A percentile compares a stretch with the other conserved stretches of the same genome.
These are phyloP conservation scores for Haplographium delicatum DNA, from an alignment of 495 filamentous ascomycete genomes.

Conservation along the genomic window DNA sequence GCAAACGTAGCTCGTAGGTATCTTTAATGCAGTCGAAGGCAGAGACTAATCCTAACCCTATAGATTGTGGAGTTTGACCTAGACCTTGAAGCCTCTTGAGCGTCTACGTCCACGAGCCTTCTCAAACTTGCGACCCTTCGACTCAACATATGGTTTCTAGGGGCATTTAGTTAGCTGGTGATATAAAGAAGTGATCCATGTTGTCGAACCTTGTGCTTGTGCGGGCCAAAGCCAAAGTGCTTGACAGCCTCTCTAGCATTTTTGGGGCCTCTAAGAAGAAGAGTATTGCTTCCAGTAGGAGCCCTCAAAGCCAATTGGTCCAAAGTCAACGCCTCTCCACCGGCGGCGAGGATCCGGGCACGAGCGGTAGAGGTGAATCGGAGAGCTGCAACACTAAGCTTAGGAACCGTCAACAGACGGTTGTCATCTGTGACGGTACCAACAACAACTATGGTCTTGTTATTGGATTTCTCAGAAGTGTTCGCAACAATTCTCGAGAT, in stretches of 20 bases:
- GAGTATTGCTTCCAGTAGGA: constrained; percentile 90
- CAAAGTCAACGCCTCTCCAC: constrained; percentile 89
- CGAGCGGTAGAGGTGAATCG: constrained; percentile 94
- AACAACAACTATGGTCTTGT: constrained; percentile 87
- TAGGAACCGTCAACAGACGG: constrained; percentile 82
- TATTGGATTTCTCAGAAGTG: constrained; percentile 60
- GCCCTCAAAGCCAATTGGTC: constrained; percentile 92
- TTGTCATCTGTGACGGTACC: constrained; percentile 96
- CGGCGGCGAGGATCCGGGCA: constrained; percentile 84
- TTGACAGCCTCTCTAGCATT: constrained; percentile 94
- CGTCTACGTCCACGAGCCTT: constrained; percentile 93
- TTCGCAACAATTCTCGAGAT: constrained; percentile 80
- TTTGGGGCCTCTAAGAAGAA: constrained; percentile 94
- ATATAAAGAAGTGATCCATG: background rate
- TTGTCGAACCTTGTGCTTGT: constrained; percentile 82
- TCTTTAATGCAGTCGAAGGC: constrained; percentile 9
- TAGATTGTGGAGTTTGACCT: constrained; percentile 32
- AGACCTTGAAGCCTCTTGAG: constrained; percentile 98
- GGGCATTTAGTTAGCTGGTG: constrained; percentile 24
- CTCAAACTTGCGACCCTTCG: constrained; percentile 99
- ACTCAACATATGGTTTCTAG: constrained; percentile 90
- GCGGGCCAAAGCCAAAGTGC: constrained; percentile 97
- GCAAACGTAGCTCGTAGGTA: no score
- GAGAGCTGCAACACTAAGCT: constrained; percentile 85
- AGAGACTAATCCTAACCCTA: no score